phyloP scores from a whole-genome alignment of 2,329 filamentous ascomycete genomes.

The Aspergillaceae sp. region DNA sequence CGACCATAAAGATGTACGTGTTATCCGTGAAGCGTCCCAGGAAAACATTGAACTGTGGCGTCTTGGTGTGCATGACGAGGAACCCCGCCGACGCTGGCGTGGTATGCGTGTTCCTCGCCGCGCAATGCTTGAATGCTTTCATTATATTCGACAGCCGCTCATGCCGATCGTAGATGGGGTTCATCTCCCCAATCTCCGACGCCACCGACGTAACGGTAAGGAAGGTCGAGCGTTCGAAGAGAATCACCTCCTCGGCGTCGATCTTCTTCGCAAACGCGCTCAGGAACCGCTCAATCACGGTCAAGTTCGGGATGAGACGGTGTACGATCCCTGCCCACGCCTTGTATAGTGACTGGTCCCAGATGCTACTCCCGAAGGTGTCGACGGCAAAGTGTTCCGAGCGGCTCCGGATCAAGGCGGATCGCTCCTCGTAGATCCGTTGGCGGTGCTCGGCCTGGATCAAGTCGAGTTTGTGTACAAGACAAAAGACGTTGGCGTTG shows the following conservation, averaged over 20 bases:
- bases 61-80: constrained; percentile 42
- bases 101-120: constrained; percentile 38
- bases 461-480: constrained; percentile 98
- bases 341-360: constrained; percentile 97
- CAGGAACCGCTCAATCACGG: constrained; percentile 78
- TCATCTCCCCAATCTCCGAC: constrained; percentile 61
- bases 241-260: constrained; percentile 83
- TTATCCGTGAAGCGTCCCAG: constrained; percentile 95
- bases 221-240: constrained; percentile 94
- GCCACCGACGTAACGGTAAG: constrained; percentile 92
- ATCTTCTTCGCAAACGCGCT: constrained; percentile 74
- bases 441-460: constrained; percentile 73
- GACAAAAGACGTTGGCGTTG: constrained; percentile 76
- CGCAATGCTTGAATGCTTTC: constrained; percentile 90
- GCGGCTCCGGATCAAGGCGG: constrained; percentile 65
- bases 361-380: constrained; percentile 92
- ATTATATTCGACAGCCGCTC: constrained; percentile 95
- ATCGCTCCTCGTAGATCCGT: constrained; percentile 74
- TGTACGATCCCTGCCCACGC: constrained; percentile 98
- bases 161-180: constrained; percentile 86
- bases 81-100: constrained; percentile 37
- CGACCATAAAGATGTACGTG: constrained; percentile 86
- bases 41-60: constrained; percentile 75
- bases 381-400: constrained; percentile 67
- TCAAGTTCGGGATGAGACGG: constrained; percentile 88